These are phyloP conservation scores for Solanum gandarillasii DNA, from an alignment of 257 asterid species.

Conservation along the genomic window DNA sequence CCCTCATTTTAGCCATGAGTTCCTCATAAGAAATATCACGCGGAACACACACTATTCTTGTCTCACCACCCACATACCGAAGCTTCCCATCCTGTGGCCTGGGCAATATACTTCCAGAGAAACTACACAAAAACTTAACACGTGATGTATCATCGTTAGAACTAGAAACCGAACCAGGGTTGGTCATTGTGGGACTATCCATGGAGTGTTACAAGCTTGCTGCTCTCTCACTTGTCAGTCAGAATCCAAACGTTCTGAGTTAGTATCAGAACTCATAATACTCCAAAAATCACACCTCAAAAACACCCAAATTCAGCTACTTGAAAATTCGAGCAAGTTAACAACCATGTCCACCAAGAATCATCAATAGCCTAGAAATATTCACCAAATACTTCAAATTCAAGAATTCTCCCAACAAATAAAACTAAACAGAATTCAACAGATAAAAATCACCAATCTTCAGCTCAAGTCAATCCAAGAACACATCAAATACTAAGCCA, in stretches of 20 bases:
- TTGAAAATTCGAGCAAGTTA: neutral
- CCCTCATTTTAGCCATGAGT: slow-evolving; percentile 85
- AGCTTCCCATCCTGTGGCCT: slow-evolving; percentile 98
- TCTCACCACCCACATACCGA: slow-evolving; percentile 95
- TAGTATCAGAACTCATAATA: slow-evolving; percentile 2
- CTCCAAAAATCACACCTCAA: neutral
- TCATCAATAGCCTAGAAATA: neutral
- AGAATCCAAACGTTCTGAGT: slow-evolving; percentile 14
- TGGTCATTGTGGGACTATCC: slow-evolving; percentile 53
- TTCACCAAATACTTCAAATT: slow-evolving; percentile 1
- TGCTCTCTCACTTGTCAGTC: slow-evolving; percentile 12
- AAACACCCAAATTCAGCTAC: neutral
- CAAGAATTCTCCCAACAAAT: neutral
- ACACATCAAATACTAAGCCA: neutral
- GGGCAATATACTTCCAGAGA: slow-evolving; percentile 75
- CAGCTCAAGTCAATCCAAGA: slow-evolving; percentile 4
- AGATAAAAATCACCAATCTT: slow-evolving; percentile 1
- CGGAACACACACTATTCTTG: slow-evolving; percentile 69
- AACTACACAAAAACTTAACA: slow-evolving; percentile 88
- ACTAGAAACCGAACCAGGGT: slow-evolving; percentile 29
- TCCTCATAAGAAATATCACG: slow-evolving; percentile 74
- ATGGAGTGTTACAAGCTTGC: slow-evolving; percentile 19
- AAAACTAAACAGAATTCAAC: neutral
- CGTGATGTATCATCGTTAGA: slow-evolving; percentile 60
- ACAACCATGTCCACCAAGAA: neutral